Conservation (phyloP, 306 rosid genomes). For the Prunus mira region DNA sequence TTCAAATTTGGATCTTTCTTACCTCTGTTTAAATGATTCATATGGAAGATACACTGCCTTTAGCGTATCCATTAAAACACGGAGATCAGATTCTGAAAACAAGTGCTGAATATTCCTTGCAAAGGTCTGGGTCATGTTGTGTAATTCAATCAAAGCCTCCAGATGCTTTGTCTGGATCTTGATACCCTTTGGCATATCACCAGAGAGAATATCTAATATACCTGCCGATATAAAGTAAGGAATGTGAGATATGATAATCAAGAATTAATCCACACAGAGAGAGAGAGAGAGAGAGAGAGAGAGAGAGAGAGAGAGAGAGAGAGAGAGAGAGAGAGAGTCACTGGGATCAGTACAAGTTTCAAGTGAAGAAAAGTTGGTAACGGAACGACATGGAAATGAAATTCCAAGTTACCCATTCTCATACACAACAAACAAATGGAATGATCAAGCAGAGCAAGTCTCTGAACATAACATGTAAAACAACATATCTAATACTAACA, state of each 20-base stretch:
- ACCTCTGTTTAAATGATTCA: slow-evolving; percentile 93
- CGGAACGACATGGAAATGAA: neutral
- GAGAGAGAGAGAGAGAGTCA: neutral
- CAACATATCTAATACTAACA: neutral
- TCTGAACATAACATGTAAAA: neutral
- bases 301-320: neutral
- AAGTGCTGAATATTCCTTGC: slow-evolving; percentile 94
- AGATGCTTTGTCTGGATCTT: slow-evolving; percentile 90
- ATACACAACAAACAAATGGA: neutral
- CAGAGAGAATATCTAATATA: slow-evolving; percentile 78
- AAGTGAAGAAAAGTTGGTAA: neutral
- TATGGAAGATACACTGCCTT: slow-evolving; percentile 84
- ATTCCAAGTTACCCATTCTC: neutral
- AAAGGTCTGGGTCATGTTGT: slow-evolving; percentile 87
- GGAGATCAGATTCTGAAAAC: slow-evolving; percentile 77
- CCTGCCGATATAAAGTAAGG: slow-evolving; percentile 42
- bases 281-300: too few relatives aligned
- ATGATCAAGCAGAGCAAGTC: neutral
- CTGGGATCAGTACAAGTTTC: neutral
- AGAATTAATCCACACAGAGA: slow-evolving; percentile 1
- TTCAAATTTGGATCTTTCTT: slow-evolving; percentile 11
- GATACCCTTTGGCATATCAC: slow-evolving; percentile 96
- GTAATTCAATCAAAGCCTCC: slow-evolving; percentile 86
- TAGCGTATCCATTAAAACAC: slow-evolving; percentile 66
- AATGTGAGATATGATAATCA: slow-evolving; percentile 8